phyloP scores from a whole-genome alignment of 2,329 filamentous ascomycete genomes.

The Pseudocercospora macadamiae region DNA sequence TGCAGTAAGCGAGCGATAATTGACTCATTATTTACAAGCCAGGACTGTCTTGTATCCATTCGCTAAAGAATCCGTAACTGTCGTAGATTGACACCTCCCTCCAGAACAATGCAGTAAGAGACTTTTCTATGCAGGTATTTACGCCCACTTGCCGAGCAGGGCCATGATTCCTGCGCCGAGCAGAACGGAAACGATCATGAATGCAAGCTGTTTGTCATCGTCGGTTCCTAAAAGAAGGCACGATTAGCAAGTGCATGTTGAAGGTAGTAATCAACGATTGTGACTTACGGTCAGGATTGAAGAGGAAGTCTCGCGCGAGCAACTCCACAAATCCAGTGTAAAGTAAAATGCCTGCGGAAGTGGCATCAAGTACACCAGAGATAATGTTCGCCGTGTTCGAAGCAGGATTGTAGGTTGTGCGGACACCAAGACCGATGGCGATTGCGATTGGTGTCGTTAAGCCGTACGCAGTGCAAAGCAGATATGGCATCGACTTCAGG shows the following conservation, averaged over 20 bases:
- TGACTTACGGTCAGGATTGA: conserved; percentile 69
- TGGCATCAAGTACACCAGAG: conserved; percentile 86
- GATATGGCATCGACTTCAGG: conserved; percentile 73
- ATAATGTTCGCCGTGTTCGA: conserved; percentile 69
- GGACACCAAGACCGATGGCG: conserved; percentile 77
- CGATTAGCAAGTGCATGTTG: background rate
- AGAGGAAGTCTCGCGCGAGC: conserved; percentile 56
- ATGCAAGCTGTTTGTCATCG: conserved; percentile 83
- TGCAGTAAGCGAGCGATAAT: background rate
- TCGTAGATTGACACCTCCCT: background rate
- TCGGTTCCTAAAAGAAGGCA: conserved; percentile 56
- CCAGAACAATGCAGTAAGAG: background rate
- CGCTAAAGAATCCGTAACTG: background rate
- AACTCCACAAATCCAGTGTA: conserved; percentile 54
- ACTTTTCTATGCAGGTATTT: conserved; percentile 28
- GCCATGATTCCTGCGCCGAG: conserved; percentile 76
- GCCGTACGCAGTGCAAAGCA: conserved; percentile 71
- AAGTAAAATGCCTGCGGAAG: conserved; percentile 80
- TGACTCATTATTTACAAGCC: background rate
- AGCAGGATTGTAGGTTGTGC: conserved; percentile 64
- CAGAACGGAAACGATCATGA: conserved; percentile 89
- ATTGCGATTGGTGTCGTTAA: conserved; percentile 84
- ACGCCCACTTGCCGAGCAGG: conserved; percentile 82
- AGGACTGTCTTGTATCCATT: background rate
- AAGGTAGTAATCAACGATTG: background rate